These are phyloP conservation scores for Aspergillus coremiiformis DNA, from an alignment of 495 filamentous ascomycete genomes.

Conservation along the genomic window DNA sequence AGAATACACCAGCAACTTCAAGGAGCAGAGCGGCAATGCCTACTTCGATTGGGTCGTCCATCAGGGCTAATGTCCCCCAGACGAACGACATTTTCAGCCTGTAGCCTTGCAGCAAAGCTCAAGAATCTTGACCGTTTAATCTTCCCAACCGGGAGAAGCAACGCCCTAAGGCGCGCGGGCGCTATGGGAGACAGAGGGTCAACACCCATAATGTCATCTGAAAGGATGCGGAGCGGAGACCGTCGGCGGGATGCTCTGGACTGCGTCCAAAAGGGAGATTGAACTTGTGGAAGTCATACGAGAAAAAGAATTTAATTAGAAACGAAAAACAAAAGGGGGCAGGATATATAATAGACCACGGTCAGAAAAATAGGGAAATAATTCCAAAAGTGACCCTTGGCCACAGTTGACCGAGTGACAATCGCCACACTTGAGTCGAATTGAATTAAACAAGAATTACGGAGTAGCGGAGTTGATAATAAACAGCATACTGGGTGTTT, in stretches of 20 bases:
- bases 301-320: constrained; percentile 4
- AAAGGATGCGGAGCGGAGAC: constrained; percentile 21
- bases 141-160: constrained; percentile 76
- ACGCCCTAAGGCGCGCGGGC: constrained; percentile 76
- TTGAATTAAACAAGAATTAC: background rate
- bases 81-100: constrained; percentile 73
- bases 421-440: background rate
- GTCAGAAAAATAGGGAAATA: too few relatives aligned
- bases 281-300: constrained; percentile 22
- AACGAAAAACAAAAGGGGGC: background rate
- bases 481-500: background rate
- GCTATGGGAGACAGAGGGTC: constrained; percentile 83
- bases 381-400: constrained; percentile 4
- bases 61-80: constrained; percentile 89
- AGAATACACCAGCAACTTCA: background rate
- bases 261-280: constrained; percentile 28
- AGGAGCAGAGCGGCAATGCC: constrained; percentile 17
- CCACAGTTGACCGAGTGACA: background rate
- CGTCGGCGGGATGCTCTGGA: constrained; percentile 27
- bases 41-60: constrained; percentile 81
- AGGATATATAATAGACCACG: too few relatives aligned
- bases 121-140: constrained; percentile 78
- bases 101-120: constrained; percentile 68
- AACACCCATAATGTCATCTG: constrained; percentile 62
- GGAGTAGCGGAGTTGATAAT: constrained; percentile 1